Percentiles rank a stretch among this genome's conserved stretches.
phyloP scores from a whole-genome alignment of 768 basidiomycete genomes.

The Amanita inopinata region DNA sequence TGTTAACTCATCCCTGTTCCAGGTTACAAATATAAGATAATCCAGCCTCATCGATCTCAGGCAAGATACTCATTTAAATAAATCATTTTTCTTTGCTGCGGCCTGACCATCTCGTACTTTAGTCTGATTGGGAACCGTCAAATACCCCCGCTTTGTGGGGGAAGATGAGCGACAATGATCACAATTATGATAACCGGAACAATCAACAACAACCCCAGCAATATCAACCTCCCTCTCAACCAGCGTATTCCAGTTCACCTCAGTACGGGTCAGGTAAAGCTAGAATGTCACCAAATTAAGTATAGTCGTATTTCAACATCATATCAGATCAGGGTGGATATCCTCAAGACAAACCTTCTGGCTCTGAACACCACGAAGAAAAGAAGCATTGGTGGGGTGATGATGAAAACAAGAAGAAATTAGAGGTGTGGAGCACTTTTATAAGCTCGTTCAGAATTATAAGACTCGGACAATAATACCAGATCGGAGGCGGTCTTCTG shows the following conservation, averaged over 20 bases:
- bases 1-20: conserved; percentile 1
- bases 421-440: conserved; percentile 31
- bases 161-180: conserved; percentile 26
- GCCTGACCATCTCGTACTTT: conserved; percentile 3
- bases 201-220: conserved; percentile 21
- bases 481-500: conserved; percentile 59
- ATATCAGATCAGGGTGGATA: conserved; percentile 15
- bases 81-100: background rate
- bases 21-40: conserved; percentile 58
- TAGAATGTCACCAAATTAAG: background rate
- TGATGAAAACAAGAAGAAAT: conserved; percentile 45
- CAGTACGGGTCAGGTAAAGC: conserved; percentile 12
- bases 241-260: conserved; percentile 8
- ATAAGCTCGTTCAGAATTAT: background rate
- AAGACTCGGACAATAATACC: conserved; percentile 8
- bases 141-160: conserved; percentile 63
- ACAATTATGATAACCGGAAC: conserved; percentile 12
- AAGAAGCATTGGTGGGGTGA: conserved; percentile 47
- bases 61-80: conserved; percentile 26
- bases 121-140: conserved; percentile 64
- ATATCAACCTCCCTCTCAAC: conserved; percentile 16
- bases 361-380: conserved; percentile 22
- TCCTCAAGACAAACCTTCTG: conserved; percentile 10
- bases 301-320: background rate
- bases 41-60: conserved; percentile 65